Evolutionary conservation across 2,329 filamentous ascomycete species (phyloP), one percentile per base, ranked within the genome.

Genomic region (Fusarium chlamydosporum): DNA sequence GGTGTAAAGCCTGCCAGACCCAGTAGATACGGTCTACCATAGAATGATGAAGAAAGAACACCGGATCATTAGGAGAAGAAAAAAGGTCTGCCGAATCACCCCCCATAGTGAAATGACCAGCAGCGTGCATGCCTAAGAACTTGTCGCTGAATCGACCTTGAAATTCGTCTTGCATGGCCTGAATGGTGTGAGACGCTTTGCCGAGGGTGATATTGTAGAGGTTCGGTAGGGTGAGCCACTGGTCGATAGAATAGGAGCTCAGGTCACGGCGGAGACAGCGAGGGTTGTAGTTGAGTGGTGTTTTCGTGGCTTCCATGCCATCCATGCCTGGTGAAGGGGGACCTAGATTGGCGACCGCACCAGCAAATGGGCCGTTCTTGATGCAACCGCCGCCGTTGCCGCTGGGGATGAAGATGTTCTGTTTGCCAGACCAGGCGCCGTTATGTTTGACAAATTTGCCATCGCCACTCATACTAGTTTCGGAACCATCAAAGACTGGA

Each of bases 1-100:
- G 59, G 4, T 62, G 57, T 1, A 62, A 3, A 0, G 59, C 59
- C 29, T 62, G 57, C 57, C 59, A 62, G 13, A 62, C 46, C 57
- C 59, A 62, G 35, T 62, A 62, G 0, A 62, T 7, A 0, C 48
- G 35, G 12, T 62, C 59, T 3, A 62, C 59, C 59, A 62, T 62
- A 5, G 59, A 31, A 7, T 62, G 59, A 10, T 62, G 59, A 2
- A 62, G 4, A 2, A 62, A 62, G 16, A 62, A 62, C 6, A 42
- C 20, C 0, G 59, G 59, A 4, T 62, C 59, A 8, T 62, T 62
- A 0, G 59, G 59, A 2, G 59, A 62, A 2, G 59, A 62, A 12
- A 33, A 62, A 12, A 62, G 59, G 16, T 62, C 59, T 2, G 59
- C 40, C 0, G 59, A 61, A 16, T 62, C 59, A 5, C 59, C 59